Percentiles rank a stretch among this genome's conserved stretches.
phyloP scores from a whole-genome alignment of 179 eudicot species.

The Spergularia azorica region DNA sequence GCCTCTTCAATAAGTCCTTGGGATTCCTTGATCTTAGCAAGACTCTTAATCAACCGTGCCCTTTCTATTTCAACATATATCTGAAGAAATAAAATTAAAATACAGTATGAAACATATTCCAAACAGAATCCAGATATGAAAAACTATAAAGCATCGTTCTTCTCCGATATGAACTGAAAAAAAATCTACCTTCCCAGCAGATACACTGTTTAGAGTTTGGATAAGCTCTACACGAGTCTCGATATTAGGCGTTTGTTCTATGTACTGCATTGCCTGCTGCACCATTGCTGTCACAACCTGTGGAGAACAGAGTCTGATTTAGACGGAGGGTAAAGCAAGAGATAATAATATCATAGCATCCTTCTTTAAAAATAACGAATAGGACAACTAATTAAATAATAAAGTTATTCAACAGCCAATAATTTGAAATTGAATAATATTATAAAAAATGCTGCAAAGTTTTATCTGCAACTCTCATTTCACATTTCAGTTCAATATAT shows the following conservation, averaged over 20 bases:
- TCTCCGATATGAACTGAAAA: not conserved
- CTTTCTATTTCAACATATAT: conserved; percentile 97
- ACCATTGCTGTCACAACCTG: conserved; percentile 98
- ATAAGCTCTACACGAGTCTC: conserved; percentile 87
- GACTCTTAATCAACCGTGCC: conserved; percentile 77
- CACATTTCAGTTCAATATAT: too few relatives aligned
- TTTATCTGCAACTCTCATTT: too few relatives aligned
- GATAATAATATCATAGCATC: not conserved
- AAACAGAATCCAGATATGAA: not conserved
- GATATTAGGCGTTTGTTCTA: conserved; percentile 91
- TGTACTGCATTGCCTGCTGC: conserved; percentile 94
- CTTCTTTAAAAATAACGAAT: not conserved
- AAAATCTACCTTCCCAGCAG: conserved; percentile 81
- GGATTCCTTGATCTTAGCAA: conserved; percentile 94
- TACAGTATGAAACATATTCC: too few relatives aligned
- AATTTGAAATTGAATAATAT: too few relatives aligned
- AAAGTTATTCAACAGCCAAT: too few relatives aligned
- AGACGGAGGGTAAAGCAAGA: not conserved
- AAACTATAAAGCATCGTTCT: not conserved
- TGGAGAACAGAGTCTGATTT: conserved; percentile 12
- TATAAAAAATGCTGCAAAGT: too few relatives aligned
- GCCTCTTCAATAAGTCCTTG: conserved; percentile 94
- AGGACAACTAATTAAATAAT: too few relatives aligned
- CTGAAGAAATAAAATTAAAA: conserved; percentile 31
- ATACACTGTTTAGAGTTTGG: conserved; percentile 85